These are phyloP conservation scores for Brassica rapa DNA, from an alignment of 345 rosid species.

Conservation along the genomic window DNA sequence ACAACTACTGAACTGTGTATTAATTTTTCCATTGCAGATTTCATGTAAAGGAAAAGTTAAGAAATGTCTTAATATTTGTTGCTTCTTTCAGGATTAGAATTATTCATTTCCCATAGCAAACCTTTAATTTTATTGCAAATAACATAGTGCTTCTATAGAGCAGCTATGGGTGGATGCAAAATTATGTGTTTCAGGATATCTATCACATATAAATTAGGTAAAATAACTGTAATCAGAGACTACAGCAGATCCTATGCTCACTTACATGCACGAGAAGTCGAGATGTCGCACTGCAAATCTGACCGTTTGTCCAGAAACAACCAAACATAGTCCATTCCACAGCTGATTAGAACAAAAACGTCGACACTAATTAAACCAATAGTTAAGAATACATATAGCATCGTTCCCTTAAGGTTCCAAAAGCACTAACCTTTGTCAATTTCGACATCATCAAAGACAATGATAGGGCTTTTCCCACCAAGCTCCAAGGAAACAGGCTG, in stretches of 20 bases:
- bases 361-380: slow-evolving; percentile 14
- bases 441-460: slow-evolving; percentile 92
- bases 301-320: slow-evolving; percentile 55
- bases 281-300: slow-evolving; percentile 98
- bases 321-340: slow-evolving; percentile 36
- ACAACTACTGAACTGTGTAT: neutral
- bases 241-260: slow-evolving; percentile 20
- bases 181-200: neutral
- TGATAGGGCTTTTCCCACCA: slow-evolving; percentile 93
- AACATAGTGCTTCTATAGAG: slow-evolving; percentile 3
- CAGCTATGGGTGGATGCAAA: slow-evolving; percentile 1
- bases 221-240: slow-evolving; percentile 1
- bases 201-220: neutral
- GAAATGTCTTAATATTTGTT: neutral
- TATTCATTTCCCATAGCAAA: neutral
- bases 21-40: neutral
- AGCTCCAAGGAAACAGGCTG: slow-evolving; percentile 96
- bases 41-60: slow-evolving; percentile 5
- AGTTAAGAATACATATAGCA: neutral
- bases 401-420: slow-evolving; percentile 17
- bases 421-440: slow-evolving; percentile 72
- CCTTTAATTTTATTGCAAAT: neutral
- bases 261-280: slow-evolving; percentile 92
- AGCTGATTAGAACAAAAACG: slow-evolving; percentile 50
- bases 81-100: neutral